A percentile compares a stretch with the other conserved stretches of the same genome.
Conservation (phyloP, 192 early-diverging fungal species). For the Coemansia sp. region DNA sequence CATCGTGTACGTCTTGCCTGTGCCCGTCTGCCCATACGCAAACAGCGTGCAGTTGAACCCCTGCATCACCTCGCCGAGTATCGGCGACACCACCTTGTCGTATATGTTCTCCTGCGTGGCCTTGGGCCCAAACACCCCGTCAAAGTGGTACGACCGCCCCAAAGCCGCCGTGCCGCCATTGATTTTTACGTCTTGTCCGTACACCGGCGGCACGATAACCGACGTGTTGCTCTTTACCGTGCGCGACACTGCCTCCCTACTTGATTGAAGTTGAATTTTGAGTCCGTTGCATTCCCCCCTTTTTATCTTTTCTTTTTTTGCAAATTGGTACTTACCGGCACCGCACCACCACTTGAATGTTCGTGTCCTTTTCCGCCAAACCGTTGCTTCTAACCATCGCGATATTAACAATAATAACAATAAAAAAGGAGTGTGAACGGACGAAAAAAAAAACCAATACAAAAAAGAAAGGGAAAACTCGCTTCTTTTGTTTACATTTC, state of each 20-base stretch:
- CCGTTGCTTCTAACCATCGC: constrained; percentile 3
- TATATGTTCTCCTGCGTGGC: constrained; percentile 77
- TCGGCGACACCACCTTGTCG: constrained; percentile 70
- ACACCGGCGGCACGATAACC: constrained; percentile 53
- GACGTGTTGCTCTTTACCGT: constrained; percentile 20
- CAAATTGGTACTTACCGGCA: constrained; percentile 57
- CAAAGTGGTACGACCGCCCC: constrained; percentile 77
- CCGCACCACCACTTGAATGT: constrained; percentile 78
- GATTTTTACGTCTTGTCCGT: constrained; percentile 62
- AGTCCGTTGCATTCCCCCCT: neutral
- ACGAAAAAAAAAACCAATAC: neutral
- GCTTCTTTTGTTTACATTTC: constrained; percentile 6
- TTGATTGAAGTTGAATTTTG: neutral
- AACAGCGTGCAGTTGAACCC: constrained; percentile 81
- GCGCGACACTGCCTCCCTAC: constrained; percentile 19
- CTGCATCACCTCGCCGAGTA: constrained; percentile 71
- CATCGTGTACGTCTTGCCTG: constrained; percentile 97
- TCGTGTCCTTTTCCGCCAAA: constrained; percentile 58
- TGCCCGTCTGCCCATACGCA: constrained; percentile 86
- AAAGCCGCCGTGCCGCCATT: constrained; percentile 45
- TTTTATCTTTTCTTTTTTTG: neutral
- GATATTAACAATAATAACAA: constrained; percentile 4
- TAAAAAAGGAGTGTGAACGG: neutral
- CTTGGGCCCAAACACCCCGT: constrained; percentile 80
- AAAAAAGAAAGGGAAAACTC: neutral